phyloP scores from a whole-genome alignment of 768 basidiomycete species.

The Lanmaoa pseudosensibilis region DNA sequence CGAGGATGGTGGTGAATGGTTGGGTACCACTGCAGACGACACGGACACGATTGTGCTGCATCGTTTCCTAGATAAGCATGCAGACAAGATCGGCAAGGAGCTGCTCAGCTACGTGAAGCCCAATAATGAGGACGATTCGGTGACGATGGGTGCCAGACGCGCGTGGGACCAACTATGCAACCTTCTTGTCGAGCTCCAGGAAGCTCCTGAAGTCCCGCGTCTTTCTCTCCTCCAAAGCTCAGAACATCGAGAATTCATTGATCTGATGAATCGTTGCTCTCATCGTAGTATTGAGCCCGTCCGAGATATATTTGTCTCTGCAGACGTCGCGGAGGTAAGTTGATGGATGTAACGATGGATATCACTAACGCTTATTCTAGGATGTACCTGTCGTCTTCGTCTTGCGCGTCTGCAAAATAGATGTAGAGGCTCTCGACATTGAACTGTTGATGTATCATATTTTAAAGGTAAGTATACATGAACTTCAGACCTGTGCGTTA shows the following conservation, averaged over 20 bases:
- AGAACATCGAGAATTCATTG: conserved; percentile 64
- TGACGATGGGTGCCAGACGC: conserved; percentile 66
- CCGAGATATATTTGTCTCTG: conserved; percentile 63
- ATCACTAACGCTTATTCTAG: conserved; percentile 23
- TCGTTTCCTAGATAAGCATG: conserved; percentile 81
- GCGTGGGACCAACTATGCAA: conserved; percentile 83
- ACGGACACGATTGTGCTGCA: conserved; percentile 82
- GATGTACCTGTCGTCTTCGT: conserved; percentile 55
- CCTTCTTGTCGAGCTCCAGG: conserved; percentile 75
- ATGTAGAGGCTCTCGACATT: conserved; percentile 77
- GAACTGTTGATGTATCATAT: conserved; percentile 78
- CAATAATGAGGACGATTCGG: conserved; percentile 51
- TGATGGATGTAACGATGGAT: background rate
- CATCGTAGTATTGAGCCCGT: conserved; percentile 63
- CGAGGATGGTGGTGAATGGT: conserved; percentile 71
- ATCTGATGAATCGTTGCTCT: conserved; percentile 63
- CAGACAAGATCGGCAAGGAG: conserved; percentile 86
- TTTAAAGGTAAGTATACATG: conserved; percentile 53
- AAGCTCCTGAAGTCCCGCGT: conserved; percentile 64
- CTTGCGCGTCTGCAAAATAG: conserved; percentile 64
- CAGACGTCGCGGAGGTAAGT: conserved; percentile 47
- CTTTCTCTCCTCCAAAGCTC: conserved; percentile 47
- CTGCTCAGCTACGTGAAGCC: conserved; percentile 70
- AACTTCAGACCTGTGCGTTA: background rate
- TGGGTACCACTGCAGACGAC: conserved; percentile 75